phyloP scores from a whole-genome alignment of 345 rosid genomes.

The Cochlearia excelsa region DNA sequence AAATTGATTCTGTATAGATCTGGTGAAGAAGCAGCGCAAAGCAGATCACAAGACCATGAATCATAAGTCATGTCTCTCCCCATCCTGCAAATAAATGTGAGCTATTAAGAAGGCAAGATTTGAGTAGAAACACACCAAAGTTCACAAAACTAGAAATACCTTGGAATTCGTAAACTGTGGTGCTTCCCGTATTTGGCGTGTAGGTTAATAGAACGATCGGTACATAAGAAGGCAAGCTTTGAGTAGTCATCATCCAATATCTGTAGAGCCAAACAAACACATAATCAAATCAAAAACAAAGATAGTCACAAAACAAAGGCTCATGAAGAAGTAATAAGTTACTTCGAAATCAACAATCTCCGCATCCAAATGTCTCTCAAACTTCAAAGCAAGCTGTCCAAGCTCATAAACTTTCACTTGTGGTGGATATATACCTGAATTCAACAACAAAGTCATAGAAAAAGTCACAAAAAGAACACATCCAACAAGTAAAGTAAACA shows the following conservation, averaged over 20 bases:
- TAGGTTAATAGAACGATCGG: slow-evolving; percentile 81
- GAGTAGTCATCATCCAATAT: slow-evolving; percentile 81
- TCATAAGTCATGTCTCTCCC: slow-evolving; percentile 89
- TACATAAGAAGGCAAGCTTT: slow-evolving; percentile 87
- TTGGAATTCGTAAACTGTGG: slow-evolving; percentile 76
- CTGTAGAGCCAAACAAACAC: slow-evolving; percentile 36
- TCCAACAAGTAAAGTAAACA: not conserved
- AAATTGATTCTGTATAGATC: slow-evolving; percentile 89
- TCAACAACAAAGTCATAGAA: slow-evolving; percentile 19
- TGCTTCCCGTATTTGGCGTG: slow-evolving; percentile 95
- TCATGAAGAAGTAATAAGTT: not conserved
- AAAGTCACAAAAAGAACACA: not conserved
- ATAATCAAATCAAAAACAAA: not conserved
- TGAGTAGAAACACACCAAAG: not conserved
- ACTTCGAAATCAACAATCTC: slow-evolving; percentile 95
- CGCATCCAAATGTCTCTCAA: slow-evolving; percentile 80
- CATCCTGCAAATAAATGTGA: slow-evolving; percentile 51
- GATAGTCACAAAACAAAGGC: slow-evolving; percentile 32
- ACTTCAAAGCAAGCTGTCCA: slow-evolving; percentile 70
- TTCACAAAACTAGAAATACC: slow-evolving; percentile 39
- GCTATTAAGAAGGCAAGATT: not conserved
- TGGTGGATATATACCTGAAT: slow-evolving; percentile 81
- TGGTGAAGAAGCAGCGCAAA: slow-evolving; percentile 97
- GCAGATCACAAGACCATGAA: slow-evolving; percentile 91
- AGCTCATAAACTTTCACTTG: slow-evolving; percentile 88